Conservation (phyloP, 78 protist species). For the Dictyostelium firmibasis region DNA sequence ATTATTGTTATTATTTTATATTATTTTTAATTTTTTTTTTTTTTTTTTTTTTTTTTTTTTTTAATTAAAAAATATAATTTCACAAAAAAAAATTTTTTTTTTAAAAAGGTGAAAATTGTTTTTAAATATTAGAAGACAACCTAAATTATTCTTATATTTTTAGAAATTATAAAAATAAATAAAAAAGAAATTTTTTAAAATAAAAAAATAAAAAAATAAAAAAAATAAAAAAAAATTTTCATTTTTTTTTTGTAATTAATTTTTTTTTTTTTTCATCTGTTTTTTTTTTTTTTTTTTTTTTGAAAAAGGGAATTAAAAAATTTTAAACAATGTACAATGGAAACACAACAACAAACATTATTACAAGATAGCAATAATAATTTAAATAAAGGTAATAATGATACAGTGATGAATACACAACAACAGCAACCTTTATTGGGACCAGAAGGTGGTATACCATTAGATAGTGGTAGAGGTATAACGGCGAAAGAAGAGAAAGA, state of each 20-base stretch:
- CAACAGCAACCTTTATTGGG: background rate
- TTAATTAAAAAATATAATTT: too few relatives aligned
- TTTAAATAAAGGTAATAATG: background rate
- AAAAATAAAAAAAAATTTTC: too few relatives aligned
- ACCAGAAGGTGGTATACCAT: background rate
- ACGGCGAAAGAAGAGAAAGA: slow-evolving; percentile 58
- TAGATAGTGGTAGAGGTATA: background rate
- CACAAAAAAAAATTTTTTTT: too few relatives aligned
- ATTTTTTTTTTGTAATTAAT: too few relatives aligned
- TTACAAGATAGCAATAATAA: background rate
- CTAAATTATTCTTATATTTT: too few relatives aligned
- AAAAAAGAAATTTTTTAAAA: background rate
- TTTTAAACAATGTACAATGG: background rate
- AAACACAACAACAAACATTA: background rate
- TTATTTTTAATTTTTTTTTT: too few relatives aligned
- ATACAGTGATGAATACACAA: background rate
- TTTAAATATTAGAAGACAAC: too few relatives aligned
- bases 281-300: background rate
- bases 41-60: too few relatives aligned
- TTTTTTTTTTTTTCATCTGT: background rate
- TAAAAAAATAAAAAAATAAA: background rate
- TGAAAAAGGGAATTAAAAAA: background rate
- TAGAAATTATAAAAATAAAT: background rate
- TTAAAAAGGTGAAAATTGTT: too few relatives aligned
- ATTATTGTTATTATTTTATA: too few relatives aligned